Evolutionary conservation across 2,329 filamentous ascomycete genomes (phyloP).

Genomic region (Akanthomyces muscarius): DNA sequence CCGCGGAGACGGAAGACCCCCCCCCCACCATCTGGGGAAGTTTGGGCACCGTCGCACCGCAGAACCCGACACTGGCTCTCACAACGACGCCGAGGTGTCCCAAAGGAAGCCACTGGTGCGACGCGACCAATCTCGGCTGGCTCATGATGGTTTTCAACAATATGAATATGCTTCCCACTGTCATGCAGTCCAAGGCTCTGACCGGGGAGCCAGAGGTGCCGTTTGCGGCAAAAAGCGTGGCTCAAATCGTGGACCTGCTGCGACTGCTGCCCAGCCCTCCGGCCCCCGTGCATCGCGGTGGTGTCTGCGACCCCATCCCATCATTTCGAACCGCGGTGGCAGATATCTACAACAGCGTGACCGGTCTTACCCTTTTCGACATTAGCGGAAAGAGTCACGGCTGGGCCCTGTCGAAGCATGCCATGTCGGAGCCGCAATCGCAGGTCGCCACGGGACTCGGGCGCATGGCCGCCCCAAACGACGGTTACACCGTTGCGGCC

Average conservation of each 20-base stretch:
- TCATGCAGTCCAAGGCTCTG: constrained; percentile 29
- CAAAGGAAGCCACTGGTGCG: constrained; percentile 46
- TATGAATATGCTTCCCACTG: constrained; percentile 39
- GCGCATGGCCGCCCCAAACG: constrained; percentile 32
- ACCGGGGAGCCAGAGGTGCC: constrained; percentile 21
- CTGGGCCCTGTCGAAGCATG: constrained; percentile 45
- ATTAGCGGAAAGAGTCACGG: constrained; percentile 45
- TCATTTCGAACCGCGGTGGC: constrained; percentile 44
- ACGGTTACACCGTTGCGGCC: constrained; percentile 29
- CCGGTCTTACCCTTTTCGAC: constrained; percentile 46
- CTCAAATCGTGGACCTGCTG: constrained; percentile 42
- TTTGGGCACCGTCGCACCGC: constrained; percentile 20
- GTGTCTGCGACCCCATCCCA: constrained; percentile 48
- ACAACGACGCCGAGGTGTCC: constrained; percentile 44
- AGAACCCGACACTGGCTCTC: constrained; percentile 26
- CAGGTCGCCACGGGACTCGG: constrained; percentile 27
- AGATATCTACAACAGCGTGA: constrained; percentile 49
- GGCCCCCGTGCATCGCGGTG: constrained; percentile 36
- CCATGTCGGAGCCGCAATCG: constrained; percentile 33
- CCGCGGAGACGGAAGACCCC: constrained; percentile 20
- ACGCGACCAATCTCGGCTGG: constrained; percentile 52
- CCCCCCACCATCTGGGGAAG: constrained; percentile 23
- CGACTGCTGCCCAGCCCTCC: constrained; percentile 42
- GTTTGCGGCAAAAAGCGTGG: constrained; percentile 37
- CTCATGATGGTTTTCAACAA: constrained; percentile 49